Base-by-base conservation (phyloP, 179 eudicot species). In the Carnegiea gigantea region DNA sequence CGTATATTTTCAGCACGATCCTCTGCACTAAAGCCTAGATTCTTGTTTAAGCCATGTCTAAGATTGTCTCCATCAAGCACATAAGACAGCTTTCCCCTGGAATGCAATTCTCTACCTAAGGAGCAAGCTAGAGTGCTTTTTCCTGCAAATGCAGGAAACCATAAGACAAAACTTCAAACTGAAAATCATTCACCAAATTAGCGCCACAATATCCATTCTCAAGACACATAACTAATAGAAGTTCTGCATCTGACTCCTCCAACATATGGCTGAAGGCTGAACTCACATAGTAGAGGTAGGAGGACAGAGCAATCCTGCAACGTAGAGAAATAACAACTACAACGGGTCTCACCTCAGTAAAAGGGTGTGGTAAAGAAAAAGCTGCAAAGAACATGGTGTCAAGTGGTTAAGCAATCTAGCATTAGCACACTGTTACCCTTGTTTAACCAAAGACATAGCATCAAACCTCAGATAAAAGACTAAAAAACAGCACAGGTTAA, bases 61-160 rank as follows among this genome's bases (percentile, higher is more conserved):
- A 95, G 86, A 85, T 93, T 95, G 86, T 95, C 98, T 65, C 98
- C 98, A 59, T 95, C 98, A 78, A 95, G 97, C 46, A 93, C 86
- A 81, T 95, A 95, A 15, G 98, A 90, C 76, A 95, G 89, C 62
- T 93, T 95, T 40, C 98, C 98, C 89, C 86, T 87, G 68, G 91
- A 85, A 84, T 95, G 95, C 90, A 95, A 75, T 80, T 90, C 93
- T 86, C 95, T 86, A 62, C 85, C 93, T 43, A 95, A 85, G 7
- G 98, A 84, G 79, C 95, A 92, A 24, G 98, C 98, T 78, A 95
- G 87, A 23, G 98, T 95, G 83, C 98, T 95, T 92, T 95, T 95
- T 54, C 98, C 98, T 95, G 88, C 74, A 51, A 46, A 20, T 89
- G 86, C 59, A 79, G 23, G 62, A 4, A 24, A 59, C 17, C 38